Percentiles rank a stretch among this genome's conserved stretches.
These are phyloP conservation scores for Plectranthus barbatus DNA, from an alignment of 257 asterid species.

Conservation along the genomic window DNA sequence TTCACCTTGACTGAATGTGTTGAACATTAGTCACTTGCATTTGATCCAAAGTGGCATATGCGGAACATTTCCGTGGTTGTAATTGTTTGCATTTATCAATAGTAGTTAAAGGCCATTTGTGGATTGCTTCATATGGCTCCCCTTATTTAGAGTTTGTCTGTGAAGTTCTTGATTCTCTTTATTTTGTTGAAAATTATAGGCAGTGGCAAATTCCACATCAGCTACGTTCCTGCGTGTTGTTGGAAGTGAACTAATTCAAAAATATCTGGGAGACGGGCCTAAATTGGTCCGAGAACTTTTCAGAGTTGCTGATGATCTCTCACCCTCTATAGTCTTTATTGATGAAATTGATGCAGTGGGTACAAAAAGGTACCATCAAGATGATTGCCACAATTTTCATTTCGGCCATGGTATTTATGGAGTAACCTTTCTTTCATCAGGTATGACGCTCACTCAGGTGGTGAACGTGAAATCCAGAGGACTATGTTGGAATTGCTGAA, in stretches of 20 bases:
- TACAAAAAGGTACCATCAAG: constrained; percentile 57
- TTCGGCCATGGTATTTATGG: constrained; percentile 1
- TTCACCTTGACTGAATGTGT: not conserved
- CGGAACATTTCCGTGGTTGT: not conserved
- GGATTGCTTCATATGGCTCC: not conserved
- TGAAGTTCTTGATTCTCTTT: not conserved
- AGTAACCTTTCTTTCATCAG: constrained; percentile 26
- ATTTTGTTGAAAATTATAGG: constrained; percentile 34
- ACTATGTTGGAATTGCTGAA: constrained; percentile 87
- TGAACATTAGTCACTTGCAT: not conserved
- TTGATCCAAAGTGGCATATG: no score
- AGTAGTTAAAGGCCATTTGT: not conserved
- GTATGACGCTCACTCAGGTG: constrained; percentile 95
- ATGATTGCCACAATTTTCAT: no score
- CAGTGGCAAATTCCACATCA: constrained; percentile 96
- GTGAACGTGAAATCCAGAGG: constrained; percentile 97
- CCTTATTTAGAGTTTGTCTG: not conserved
- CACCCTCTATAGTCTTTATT: constrained; percentile 89
- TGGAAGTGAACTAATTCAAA: constrained; percentile 88
- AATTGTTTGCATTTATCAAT: not conserved
- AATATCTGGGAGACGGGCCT: constrained; percentile 95
- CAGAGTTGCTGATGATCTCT: constrained; percentile 93
- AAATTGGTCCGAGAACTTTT: constrained; percentile 93
- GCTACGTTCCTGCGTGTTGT: constrained; percentile 97
- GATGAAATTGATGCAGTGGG: constrained; percentile 96